Base-by-base conservation (phyloP, 192 early-diverging fungal genomes). In the Coemansia sp. region DNA sequence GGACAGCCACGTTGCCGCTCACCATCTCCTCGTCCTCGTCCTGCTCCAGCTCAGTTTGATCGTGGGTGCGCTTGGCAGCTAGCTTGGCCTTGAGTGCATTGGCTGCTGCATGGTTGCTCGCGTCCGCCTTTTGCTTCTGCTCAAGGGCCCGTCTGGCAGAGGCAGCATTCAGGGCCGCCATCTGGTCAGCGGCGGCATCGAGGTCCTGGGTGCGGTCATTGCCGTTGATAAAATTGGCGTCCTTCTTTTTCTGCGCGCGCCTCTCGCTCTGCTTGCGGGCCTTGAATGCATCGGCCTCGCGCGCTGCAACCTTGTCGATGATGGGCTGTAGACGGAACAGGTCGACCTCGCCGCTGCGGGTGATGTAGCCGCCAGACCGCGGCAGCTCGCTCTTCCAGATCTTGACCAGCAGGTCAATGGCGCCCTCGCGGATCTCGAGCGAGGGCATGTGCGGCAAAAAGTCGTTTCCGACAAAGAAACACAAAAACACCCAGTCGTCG, bases 391-490 rank as follows among this genome's bases (percentile, higher is more conserved):
- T 72, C 67, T 95, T 94, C 88, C 97, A 99, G 18, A 94, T 83
- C 9, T 84, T 77, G 50, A 94, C 90, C 38, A 99, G 74, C 32
- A 81, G 81, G 44, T 90, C 90, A 42, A 99, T 81, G 7, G 95
- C 94, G 27, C 93, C 92, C 75, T 99, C 94, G 40, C 89, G 87
- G 40, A 97, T 97, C 55, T 95, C 90, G 37, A 99, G 77, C 11
- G 87, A 88, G 4, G 95, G 95, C 39, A 99, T 61, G 70, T 95
- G 91, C 3, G 94, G 93, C 58, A 99, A 77, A 55, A 97, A 97
- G 68, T 99, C 96, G 66, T 99, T 99, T 40, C 96, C 96, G 14
- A 99, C 93, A 78, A 99, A 99, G 76, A 95, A 97, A 55, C 87
- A 89, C 70, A 99, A 57, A 49, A 99, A 84, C 36, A 97, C 91